A percentile compares a stretch with the other conserved stretches of the same genome.
Conservation (phyloP, 345 rosid species). For the Aquilaria yunnanensis region DNA sequence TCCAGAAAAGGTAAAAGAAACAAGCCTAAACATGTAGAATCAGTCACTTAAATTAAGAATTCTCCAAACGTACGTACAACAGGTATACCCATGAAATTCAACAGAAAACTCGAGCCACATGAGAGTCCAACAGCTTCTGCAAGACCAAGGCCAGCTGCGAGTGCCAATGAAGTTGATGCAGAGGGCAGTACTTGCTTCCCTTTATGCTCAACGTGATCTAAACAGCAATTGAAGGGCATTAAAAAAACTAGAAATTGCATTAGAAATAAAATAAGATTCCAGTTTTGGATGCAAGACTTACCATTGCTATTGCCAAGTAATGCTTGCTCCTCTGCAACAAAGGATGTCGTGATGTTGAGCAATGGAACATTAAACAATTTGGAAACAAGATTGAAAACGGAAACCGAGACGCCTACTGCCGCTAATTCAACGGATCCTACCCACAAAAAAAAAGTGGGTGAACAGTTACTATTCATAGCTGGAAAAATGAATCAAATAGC, state of each 20-base stretch:
- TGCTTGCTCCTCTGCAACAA: constrained; percentile 92
- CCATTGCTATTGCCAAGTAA: constrained; percentile 22
- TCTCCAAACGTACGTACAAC: constrained; percentile 53
- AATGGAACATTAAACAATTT: constrained; percentile 85
- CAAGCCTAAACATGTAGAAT: constrained; percentile 4
- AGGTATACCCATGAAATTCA: constrained; percentile 94
- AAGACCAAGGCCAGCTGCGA: constrained; percentile 76
- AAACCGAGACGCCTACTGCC: constrained; percentile 81
- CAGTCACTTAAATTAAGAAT: constrained; percentile 7
- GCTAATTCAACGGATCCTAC: constrained; percentile 87
- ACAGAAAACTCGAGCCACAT: constrained; percentile 64
- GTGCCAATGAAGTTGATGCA: constrained; percentile 69
- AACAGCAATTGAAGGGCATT: constrained; percentile 5
- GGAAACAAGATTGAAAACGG: constrained; percentile 80
- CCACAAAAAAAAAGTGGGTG: constrained; percentile 1
- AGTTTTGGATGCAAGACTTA: constrained; percentile 1
- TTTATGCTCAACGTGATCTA: constrained; percentile 26
- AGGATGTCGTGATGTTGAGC: constrained; percentile 81
- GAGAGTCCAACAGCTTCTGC: constrained; percentile 75
- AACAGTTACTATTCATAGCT: neutral
- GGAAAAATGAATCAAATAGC: neutral
- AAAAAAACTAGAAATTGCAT: too few relatives aligned
- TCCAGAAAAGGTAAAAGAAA: neutral
- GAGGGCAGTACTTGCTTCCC: constrained; percentile 66
- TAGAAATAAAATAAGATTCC: too few relatives aligned